Evolutionary conservation across 2,329 filamentous ascomycete genomes (phyloP).

Genomic region (Thielaviopsis ethacetica): DNA sequence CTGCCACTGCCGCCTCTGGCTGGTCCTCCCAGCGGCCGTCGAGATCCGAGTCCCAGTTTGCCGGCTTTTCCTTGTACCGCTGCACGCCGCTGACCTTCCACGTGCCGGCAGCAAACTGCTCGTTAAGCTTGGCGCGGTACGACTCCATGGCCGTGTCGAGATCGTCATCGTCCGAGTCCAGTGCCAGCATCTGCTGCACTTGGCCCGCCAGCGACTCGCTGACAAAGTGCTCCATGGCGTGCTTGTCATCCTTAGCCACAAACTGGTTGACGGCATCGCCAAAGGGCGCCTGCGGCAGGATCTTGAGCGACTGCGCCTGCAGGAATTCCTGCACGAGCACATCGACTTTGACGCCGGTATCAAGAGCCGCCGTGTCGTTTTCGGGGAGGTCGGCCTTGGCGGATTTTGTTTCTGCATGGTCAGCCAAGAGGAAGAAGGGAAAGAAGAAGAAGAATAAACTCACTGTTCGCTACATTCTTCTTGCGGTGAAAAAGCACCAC

Average conservation of each 20-base stretch:
- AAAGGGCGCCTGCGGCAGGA: conserved; percentile 82
- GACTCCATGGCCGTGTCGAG: conserved; percentile 59
- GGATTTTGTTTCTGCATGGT: conserved; percentile 19
- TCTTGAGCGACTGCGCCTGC: conserved; percentile 72
- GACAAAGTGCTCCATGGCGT: conserved; percentile 73
- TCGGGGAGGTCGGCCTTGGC: conserved; percentile 46
- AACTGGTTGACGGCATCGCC: conserved; percentile 86
- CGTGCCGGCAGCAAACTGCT: conserved; percentile 50
- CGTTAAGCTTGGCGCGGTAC: conserved; percentile 53
- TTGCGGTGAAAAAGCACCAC: conserved; percentile 87
- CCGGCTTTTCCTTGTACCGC: conserved; percentile 41
- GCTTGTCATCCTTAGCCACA: conserved; percentile 87
- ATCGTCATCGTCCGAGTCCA: conserved; percentile 49
- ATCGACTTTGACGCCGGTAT: conserved; percentile 56
- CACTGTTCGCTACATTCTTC: conserved; percentile 40
- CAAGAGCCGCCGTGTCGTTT: conserved; percentile 33
- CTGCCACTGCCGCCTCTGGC: conserved; percentile 32
- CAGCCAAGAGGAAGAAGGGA: neutral
- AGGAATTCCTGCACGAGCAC: conserved; percentile 80
- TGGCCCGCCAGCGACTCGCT: conserved; percentile 54
- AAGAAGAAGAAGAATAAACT: neutral
- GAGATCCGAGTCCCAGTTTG: conserved; percentile 75
- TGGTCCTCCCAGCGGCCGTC: conserved; percentile 77
- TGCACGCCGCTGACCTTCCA: conserved; percentile 26
- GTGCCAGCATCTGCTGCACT: conserved; percentile 49